phyloP scores from a whole-genome alignment of 208 protist genomes.

The Perkinsela sp. region DNA sequence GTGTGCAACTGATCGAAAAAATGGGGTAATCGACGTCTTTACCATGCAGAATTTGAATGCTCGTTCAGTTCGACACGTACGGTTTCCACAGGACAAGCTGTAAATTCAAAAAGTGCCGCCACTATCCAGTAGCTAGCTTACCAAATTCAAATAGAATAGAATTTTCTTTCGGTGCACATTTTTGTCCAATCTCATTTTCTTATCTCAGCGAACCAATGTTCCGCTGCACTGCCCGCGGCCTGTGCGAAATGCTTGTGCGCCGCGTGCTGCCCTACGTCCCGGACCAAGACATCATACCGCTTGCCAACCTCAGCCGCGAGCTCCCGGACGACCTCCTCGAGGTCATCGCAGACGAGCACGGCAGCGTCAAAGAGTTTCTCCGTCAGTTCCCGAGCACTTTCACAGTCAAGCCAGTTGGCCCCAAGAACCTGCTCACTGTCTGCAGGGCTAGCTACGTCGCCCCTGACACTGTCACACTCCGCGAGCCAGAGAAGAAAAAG shows the following conservation, averaged over 20 bases:
- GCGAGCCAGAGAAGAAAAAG: neutral
- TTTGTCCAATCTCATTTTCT: neutral
- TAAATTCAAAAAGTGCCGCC: too few relatives aligned
- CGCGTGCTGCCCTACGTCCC: neutral
- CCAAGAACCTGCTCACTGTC: neutral
- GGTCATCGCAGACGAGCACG: neutral
- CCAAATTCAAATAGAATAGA: neutral
- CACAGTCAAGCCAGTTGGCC: neutral
- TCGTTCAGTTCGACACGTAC: neutral
- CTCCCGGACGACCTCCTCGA: neutral
- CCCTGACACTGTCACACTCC: neutral
- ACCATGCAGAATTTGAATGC: neutral
- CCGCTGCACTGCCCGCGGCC: neutral
- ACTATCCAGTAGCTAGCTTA: too few relatives aligned
- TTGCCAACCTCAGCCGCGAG: neutral
- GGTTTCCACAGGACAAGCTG: too few relatives aligned
- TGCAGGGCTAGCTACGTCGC: neutral
- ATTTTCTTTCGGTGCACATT: neutral
- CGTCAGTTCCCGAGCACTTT: neutral
- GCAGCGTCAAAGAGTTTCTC: neutral
- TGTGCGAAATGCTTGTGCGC: neutral
- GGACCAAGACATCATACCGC: neutral
- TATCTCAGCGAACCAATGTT: neutral
- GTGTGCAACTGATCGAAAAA: neutral
- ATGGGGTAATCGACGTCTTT: neutral